A percentile compares a stretch with the other conserved stretches of the same genome.
Conservation (phyloP, 108 stramenopile genomes). For the Craspedostauros australis region DNA sequence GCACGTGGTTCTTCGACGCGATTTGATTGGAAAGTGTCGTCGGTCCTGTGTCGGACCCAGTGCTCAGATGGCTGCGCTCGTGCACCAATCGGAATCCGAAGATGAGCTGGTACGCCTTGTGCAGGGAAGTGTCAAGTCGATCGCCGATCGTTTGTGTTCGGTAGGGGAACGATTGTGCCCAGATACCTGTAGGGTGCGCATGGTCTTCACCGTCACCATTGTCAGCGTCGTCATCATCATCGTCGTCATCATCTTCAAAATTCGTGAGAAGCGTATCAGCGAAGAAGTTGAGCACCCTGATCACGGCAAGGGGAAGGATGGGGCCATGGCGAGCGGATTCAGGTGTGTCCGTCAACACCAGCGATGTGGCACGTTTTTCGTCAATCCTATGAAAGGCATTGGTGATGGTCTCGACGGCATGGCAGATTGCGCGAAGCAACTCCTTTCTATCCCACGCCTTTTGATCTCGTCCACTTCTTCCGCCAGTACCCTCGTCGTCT, state of each 20-base stretch:
- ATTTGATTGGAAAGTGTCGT: conserved; percentile 7
- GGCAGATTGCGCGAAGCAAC: conserved; percentile 47
- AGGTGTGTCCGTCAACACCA: conserved; percentile 7
- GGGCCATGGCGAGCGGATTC: conserved; percentile 31
- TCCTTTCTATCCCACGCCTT: conserved; percentile 10
- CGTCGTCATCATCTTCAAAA: conserved; percentile 30
- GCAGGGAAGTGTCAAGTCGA: conserved; percentile 49
- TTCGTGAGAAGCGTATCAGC: conserved; percentile 54
- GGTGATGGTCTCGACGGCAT: conserved; percentile 55
- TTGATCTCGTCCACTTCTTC: conserved; percentile 9
- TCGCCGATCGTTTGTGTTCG: conserved; percentile 44
- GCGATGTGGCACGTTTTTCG: conserved; percentile 35
- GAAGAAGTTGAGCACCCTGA: conserved; percentile 54
- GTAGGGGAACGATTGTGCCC: conserved; percentile 54
- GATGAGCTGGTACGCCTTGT: conserved; percentile 51
- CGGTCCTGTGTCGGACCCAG: too few species aligned
- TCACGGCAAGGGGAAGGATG: conserved; percentile 53
- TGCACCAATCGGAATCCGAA: conserved; percentile 57
- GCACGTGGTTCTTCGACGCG: conserved; percentile 7
- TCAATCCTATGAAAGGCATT: conserved; percentile 39
- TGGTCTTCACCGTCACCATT: neutral
- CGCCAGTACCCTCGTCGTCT: too few species aligned
- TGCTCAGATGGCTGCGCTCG: conserved; percentile 12
- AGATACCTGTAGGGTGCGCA: too few species aligned
- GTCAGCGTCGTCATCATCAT: conserved; percentile 1